Evolutionary conservation across 805 yeast genomes (phyloP), one percentile per base, ranked within the genome.

Genomic region (Wickerhamomyces sydowiorum): DNA sequence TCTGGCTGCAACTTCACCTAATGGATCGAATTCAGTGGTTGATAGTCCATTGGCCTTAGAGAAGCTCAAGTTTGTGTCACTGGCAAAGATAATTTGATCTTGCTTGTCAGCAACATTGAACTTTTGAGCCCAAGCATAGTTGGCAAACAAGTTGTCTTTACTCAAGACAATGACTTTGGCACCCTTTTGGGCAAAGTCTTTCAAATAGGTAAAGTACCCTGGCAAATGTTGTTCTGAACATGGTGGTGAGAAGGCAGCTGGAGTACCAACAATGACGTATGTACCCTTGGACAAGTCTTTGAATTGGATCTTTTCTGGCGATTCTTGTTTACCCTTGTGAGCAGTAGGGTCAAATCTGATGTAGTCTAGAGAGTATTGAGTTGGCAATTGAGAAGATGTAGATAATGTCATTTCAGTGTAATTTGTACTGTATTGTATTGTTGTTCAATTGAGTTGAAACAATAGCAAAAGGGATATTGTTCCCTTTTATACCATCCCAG

Each of bases 231-330:
- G 67, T 40, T 73, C 80, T 40, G 84, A 70, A 62, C 90, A 83
- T 18, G 90, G 76, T 41, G 90, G 91, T n/a, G 93, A 83, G 70
- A 83, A 86, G 5, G 95, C 90, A 41, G 90, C 93, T 43, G 93
- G 91, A 30, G 84, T 86, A 43, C 85, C 76, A 31, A 86, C 86
- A 44, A 85, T 63, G 23, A 84, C 77, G 29, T 49, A 48, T 5
- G 52, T 42, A 37, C 62, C 60, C 35, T 56, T 51, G 24, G 50
- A 39, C 50, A 64, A 56, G 12, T 53, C 46, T 9, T 46, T 44
- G 24, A 56, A 45, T 22, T 52, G 52, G 36, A 66, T 57, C 39
- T 56, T 45, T 14, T 59, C 51, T n/a, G 59, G 54, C 37, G 57
- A 58, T 29, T 40, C 36, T 29, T 55, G 51, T 25, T 50, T 48